phyloP scores from a whole-genome alignment of 345 rosid genomes.

The Arabidopsis arenosa region DNA sequence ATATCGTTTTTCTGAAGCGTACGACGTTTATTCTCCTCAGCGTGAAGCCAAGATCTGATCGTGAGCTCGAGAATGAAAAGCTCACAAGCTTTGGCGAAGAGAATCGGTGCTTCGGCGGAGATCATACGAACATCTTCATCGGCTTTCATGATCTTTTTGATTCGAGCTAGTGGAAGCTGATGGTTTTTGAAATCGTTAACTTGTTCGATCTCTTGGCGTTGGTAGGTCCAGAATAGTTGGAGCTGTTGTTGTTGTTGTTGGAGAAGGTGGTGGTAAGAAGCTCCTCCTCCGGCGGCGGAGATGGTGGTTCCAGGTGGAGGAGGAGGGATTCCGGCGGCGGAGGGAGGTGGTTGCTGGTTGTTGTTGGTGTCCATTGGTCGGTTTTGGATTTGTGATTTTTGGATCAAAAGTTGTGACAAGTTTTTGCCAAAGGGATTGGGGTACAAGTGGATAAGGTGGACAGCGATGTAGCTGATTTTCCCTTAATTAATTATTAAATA shows the following conservation, averaged over 20 bases:
- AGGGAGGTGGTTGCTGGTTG: conserved; percentile 64
- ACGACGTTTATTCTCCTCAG: conserved; percentile 91
- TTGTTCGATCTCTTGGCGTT: conserved; percentile 91
- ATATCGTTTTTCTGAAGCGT: conserved; percentile 96
- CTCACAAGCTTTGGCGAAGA: conserved; percentile 95
- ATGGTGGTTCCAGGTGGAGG: conserved; percentile 46
- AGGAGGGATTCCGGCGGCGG: conserved; percentile 47
- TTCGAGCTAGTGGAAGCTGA: conserved; percentile 91
- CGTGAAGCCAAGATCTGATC: conserved; percentile 96
- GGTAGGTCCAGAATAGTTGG: conserved; percentile 90
- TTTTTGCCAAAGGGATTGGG: conserved; percentile 34
- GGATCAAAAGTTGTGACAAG: conserved; percentile 31
- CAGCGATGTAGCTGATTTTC: conserved; percentile 42
- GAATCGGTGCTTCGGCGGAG: conserved; percentile 94
- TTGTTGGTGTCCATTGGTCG: conserved; percentile 57
- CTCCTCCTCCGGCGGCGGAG: conserved; percentile 41
- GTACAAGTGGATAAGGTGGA: conserved; percentile 44
- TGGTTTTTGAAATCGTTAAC: conserved; percentile 96
- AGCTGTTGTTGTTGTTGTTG: conserved; percentile 95
- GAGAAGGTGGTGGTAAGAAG: conserved; percentile 80
- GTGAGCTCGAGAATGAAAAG: conserved; percentile 93
- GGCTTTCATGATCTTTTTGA: conserved; percentile 98
- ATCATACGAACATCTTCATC: conserved; percentile 99
- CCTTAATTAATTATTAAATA: neutral
- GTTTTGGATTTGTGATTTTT: conserved; percentile 34